A percentile compares a stretch with the other conserved stretches of the same genome.
These are phyloP conservation scores for Ophiostoma ulmi DNA, from an alignment of 2,329 filamentous ascomycete species.

Conservation along the genomic window DNA sequence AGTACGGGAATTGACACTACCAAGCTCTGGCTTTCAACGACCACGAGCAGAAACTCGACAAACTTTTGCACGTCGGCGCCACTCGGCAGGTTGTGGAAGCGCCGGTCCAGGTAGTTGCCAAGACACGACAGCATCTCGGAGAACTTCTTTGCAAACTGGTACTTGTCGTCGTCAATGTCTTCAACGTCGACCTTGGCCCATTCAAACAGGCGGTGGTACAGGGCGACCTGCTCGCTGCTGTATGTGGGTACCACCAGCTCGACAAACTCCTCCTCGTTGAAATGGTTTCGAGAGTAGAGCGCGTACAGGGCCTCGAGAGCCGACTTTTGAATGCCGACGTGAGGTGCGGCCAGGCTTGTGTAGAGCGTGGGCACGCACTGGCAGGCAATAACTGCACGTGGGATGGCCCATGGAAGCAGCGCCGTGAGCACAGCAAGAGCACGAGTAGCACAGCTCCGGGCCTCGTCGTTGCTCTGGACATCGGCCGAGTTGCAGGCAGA, in stretches of 20 bases:
- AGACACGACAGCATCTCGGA: slow-evolving; percentile 88
- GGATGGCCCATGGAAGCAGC: slow-evolving; percentile 80
- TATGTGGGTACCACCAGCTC: slow-evolving; percentile 77
- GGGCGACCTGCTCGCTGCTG: slow-evolving; percentile 60
- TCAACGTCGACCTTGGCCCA: slow-evolving; percentile 75
- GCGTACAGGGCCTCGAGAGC: slow-evolving; percentile 79
- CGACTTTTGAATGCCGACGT: slow-evolving; percentile 71
- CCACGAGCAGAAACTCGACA: slow-evolving; percentile 69
- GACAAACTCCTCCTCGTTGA: slow-evolving; percentile 72
- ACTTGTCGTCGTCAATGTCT: slow-evolving; percentile 86
- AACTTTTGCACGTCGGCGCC: slow-evolving; percentile 66
- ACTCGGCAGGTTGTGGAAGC: slow-evolving; percentile 60
- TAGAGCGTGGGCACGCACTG: slow-evolving; percentile 66
- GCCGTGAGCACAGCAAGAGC: slow-evolving; percentile 72
- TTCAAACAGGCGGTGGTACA: slow-evolving; percentile 69
- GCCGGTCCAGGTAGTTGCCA: slow-evolving; percentile 76
- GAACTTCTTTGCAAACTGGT: slow-evolving; percentile 87
- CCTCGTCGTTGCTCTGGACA: slow-evolving; percentile 59
- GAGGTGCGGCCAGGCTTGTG: slow-evolving; percentile 62
- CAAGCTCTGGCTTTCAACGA: slow-evolving; percentile 80
- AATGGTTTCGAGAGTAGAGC: slow-evolving; percentile 68
- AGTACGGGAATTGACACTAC: slow-evolving; percentile 90
- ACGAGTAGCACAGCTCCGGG: slow-evolving; percentile 68
- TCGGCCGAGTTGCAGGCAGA: slow-evolving; percentile 64
- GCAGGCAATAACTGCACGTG: slow-evolving; percentile 69